Conservation (phyloP, 2,329 filamentous ascomycete species). For the Diaporthe aspalathi region DNA sequence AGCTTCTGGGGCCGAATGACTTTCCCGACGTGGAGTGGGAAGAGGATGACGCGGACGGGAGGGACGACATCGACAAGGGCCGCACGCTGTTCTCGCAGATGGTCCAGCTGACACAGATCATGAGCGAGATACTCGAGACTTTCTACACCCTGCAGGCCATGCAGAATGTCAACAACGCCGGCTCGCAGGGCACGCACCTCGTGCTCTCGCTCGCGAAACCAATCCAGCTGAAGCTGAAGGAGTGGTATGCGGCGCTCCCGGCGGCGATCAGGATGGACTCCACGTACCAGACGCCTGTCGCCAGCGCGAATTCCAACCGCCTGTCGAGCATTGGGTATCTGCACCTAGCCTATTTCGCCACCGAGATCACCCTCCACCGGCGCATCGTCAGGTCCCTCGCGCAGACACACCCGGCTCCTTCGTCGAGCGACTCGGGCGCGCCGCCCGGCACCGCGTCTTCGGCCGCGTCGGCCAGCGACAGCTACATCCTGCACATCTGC, state of each 20-base stretch:
- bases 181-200: slow-evolving; percentile 76
- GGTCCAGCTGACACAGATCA: slow-evolving; percentile 79
- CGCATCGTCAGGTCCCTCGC: slow-evolving; percentile 87
- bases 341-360: slow-evolving; percentile 92
- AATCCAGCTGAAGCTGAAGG: slow-evolving; percentile 83
- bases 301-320: slow-evolving; percentile 54
- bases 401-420: slow-evolving; percentile 49
- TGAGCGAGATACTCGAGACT: slow-evolving; percentile 83
- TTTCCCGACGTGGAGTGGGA: slow-evolving; percentile 79
- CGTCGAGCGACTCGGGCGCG: slow-evolving; percentile 40
- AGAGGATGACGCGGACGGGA: slow-evolving; percentile 70
- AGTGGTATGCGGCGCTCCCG: slow-evolving; percentile 82
- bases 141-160: slow-evolving; percentile 86
- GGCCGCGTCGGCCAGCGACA: slow-evolving; percentile 64
- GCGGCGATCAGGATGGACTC: slow-evolving; percentile 73
- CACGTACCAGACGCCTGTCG: slow-evolving; percentile 55
- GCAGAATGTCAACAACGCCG: slow-evolving; percentile 73
- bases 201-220: slow-evolving; percentile 82
- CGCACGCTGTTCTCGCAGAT: slow-evolving; percentile 79
- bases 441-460: slow-evolving; percentile 38
- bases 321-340: slow-evolving; percentile 78
- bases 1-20: slow-evolving; percentile 71
- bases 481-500: slow-evolving; percentile 91
- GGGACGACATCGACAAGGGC: slow-evolving; percentile 74
- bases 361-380: slow-evolving; percentile 92